Conservation (phyloP, 2,329 filamentous ascomycete species). For the Ophiostoma tasmaniense region DNA sequence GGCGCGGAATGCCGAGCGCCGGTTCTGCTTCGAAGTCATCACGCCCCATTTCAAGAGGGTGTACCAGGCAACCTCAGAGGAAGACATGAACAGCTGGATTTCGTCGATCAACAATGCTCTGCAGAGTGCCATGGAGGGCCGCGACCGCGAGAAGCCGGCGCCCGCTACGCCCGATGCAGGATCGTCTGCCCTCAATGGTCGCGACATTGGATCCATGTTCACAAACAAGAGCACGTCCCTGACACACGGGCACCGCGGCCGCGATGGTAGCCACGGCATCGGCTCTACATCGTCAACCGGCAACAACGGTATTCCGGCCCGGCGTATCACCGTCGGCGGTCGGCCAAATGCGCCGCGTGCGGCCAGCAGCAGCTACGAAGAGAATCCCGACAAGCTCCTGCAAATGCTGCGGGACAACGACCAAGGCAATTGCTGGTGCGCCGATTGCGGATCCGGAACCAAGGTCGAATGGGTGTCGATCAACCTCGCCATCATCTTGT, state of each 20-base stretch:
- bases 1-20: conserved; percentile 83
- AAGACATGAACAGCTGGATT: conserved; percentile 98
- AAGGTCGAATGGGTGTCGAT: conserved; percentile 99
- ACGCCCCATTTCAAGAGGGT: conserved; percentile 93
- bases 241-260: conserved; percentile 37
- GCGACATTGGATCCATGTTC: conserved; percentile 86
- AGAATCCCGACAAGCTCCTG: conserved; percentile 76
- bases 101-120: conserved; percentile 91
- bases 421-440: conserved; percentile 86
- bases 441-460: conserved; percentile 81
- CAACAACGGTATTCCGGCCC: conserved; percentile 53
- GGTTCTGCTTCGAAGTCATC: conserved; percentile 98
- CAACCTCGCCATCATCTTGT: conserved; percentile 90
- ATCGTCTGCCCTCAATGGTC: conserved; percentile 55
- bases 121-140: conserved; percentile 88
- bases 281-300: conserved; percentile 34
- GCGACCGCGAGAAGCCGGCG: conserved; percentile 48
- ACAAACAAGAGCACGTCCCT: conserved; percentile 83
- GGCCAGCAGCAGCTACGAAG: conserved; percentile 63
- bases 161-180: conserved; percentile 23
- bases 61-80: conserved; percentile 95
- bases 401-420: conserved; percentile 83
- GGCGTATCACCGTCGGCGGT: conserved; percentile 86
- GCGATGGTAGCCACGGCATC: conserved; percentile 20
- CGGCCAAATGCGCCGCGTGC: conserved; percentile 61